These are phyloP conservation scores for Teratosphaeria nubilosa DNA, from an alignment of 2,329 filamentous ascomycete species.

Conservation along the genomic window DNA sequence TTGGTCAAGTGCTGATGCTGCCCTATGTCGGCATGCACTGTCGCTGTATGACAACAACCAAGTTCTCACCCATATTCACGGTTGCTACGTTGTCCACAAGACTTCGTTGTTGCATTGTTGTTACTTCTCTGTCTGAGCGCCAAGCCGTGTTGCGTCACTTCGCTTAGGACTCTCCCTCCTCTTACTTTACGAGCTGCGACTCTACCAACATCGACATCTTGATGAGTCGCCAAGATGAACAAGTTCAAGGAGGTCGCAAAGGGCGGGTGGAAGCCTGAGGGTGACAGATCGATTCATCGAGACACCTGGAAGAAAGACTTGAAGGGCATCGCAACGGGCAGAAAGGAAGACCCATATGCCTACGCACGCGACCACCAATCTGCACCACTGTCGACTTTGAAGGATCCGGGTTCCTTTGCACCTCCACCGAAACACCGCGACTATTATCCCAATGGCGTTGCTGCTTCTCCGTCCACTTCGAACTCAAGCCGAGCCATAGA, in stretches of 20 bases:
- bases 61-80: no score
- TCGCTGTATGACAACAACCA: no score
- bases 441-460: constrained; percentile 30
- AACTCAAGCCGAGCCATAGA: constrained; percentile 3
- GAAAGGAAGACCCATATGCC: constrained; percentile 28
- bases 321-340: constrained; percentile 38
- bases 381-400: constrained; percentile 58
- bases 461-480: constrained; percentile 1
- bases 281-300: constrained; percentile 41
- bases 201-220: no score
- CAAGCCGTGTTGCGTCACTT: not conserved
- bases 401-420: constrained; percentile 62
- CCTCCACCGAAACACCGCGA: constrained; percentile 63
- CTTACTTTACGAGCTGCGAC: not conserved
- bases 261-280: constrained; percentile 39
- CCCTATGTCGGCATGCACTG: not conserved
- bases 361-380: constrained; percentile 43
- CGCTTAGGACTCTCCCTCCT: no score
- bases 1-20: not conserved
- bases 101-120: no score
- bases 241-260: constrained; percentile 33
- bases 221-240: constrained; percentile 11
- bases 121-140: not conserved
- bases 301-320: constrained; percentile 40
- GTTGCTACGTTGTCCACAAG: no score